Base-by-base conservation (phyloP, 495 filamentous ascomycete genomes). In the Hypoxylon fragiforme region DNA sequence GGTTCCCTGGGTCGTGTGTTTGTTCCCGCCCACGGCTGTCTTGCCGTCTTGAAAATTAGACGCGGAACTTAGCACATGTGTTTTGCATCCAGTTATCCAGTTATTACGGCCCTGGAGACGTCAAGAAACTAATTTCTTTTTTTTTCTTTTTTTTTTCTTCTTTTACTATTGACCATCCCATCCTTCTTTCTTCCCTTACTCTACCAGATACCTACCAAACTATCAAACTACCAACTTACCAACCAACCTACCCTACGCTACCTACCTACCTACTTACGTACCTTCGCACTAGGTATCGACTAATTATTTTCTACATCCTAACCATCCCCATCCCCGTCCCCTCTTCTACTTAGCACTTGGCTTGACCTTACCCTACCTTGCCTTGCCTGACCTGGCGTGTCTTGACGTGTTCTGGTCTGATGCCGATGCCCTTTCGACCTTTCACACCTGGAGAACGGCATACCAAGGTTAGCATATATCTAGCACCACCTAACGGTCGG, bases 41-140 rank as follows among this genome's bases (percentile, higher is more conserved):
- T 9, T 54, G 54, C 44, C 49, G 57, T 61, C 41, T 57, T 36
- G 32, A 63, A 60, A 60, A 60, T 53, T 60, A 46, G 36, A 50
- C 44, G 42, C 44, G 44, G 50, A 55, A 50, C 47, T 26, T 20
- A 20, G 30, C 11, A 11, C 41, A 31, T 28, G 24, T 28, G 24
- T 4, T 28, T 28, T 9, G 9, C 24, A 28, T 28, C 24, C 24
- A 28, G 39, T n/a, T n/a, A n/a, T n/a, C n/a, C n/a, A n/a, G n/a
- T n/a, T n/a, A n/a, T n/a, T n/a, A n/a, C n/a, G n/a, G n/a, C n/a
- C n/a, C n/a, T n/a, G n/a, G n/a, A n/a, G n/a, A n/a, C n/a, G n/a
- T n/a, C n/a, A n/a, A n/a, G n/a, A n/a, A n/a, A n/a, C n/a, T n/a
- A n/a, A n/a, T n/a, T n/a, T n/a, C n/a, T n/a, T n/a, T n/a, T n/a